phyloP scores from a whole-genome alignment of 768 basidiomycete genomes.

The Kwoniella mangroviensis region DNA sequence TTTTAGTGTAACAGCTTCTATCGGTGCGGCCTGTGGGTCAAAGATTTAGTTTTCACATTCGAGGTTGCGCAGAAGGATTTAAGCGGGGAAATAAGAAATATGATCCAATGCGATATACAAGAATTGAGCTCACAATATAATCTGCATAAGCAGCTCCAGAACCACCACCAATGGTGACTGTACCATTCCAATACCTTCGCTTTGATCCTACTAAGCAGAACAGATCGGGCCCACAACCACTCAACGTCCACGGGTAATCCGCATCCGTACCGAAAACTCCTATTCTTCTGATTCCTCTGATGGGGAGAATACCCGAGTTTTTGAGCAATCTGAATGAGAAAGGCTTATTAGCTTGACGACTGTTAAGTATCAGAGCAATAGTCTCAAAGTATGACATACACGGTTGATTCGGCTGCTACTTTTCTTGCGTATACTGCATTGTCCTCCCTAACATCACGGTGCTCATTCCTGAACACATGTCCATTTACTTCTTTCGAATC shows the following conservation, averaged over 20 bases:
- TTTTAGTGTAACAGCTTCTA: slow-evolving; percentile 50
- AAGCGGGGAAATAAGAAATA: too few relatives aligned
- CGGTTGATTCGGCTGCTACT: slow-evolving; percentile 48
- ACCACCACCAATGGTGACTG: slow-evolving; percentile 54
- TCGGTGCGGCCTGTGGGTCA: slow-evolving; percentile 36
- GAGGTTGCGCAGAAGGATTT: too few relatives aligned
- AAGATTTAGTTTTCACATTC: too few relatives aligned
- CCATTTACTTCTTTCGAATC: slow-evolving; percentile 36
- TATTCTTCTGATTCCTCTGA: slow-evolving; percentile 57
- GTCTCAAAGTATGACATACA: slow-evolving; percentile 30
- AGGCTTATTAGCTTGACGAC: background rate
- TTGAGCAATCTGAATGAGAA: slow-evolving; percentile 43
- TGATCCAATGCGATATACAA: too few relatives aligned
- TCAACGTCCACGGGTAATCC: slow-evolving; percentile 58
- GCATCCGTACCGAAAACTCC: slow-evolving; percentile 66
- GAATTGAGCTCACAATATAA: slow-evolving; percentile 40
- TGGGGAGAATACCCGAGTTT: slow-evolving; percentile 48
- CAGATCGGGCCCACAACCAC: slow-evolving; percentile 49
- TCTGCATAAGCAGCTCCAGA: slow-evolving; percentile 53
- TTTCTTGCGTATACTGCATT: slow-evolving; percentile 61
- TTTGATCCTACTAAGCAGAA: slow-evolving; percentile 45
- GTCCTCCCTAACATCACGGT: slow-evolving; percentile 66
- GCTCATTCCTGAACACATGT: slow-evolving; percentile 43
- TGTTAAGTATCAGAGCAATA: background rate
- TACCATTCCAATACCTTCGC: slow-evolving; percentile 53